These are phyloP conservation scores for Xylaria bambusicola DNA, from an alignment of 495 filamentous ascomycete species.

Conservation along the genomic window DNA sequence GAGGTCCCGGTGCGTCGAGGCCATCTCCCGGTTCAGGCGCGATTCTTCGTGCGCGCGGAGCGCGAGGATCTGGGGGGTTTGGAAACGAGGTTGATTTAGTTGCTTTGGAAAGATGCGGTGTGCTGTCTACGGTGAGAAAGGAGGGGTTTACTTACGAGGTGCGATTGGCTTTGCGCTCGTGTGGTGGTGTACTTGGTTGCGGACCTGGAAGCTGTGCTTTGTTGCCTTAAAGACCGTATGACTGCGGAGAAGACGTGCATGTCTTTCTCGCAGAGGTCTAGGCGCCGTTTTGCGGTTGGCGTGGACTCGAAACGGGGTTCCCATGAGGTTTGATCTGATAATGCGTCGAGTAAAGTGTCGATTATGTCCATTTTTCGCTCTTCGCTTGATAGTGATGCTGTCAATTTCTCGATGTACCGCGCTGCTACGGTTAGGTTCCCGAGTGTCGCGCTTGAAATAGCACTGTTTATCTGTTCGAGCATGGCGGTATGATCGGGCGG, in stretches of 20 bases:
- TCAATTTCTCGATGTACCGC: not conserved
- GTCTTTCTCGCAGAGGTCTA: not conserved
- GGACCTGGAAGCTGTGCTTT: not conserved
- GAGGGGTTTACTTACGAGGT: not conserved
- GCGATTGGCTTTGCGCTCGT: not conserved
- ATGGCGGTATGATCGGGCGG: not conserved
- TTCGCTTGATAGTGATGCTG: not conserved
- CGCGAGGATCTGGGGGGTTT: not conserved
- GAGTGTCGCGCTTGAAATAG: not conserved
- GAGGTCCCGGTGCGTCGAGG: constrained; percentile 36
- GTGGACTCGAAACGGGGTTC: not conserved
- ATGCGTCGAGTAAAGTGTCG: not conserved
- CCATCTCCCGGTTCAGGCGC: constrained; percentile 9
- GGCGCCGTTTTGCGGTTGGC: not conserved
- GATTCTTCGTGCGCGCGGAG: not conserved
- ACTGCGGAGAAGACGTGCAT: not conserved
- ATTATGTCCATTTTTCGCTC: not conserved
- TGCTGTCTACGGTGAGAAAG: too few relatives aligned
- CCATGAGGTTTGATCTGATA: not conserved
- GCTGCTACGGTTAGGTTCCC: not conserved
- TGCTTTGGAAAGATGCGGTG: too few relatives aligned
- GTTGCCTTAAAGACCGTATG: not conserved
- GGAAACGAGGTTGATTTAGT: too few relatives aligned
- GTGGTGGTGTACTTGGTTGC: not conserved
- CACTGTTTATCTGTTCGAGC: not conserved